Evolutionary conservation across 2,329 filamentous ascomycete genomes (phyloP).

Genomic region (Fusarium sarcochroum): DNA sequence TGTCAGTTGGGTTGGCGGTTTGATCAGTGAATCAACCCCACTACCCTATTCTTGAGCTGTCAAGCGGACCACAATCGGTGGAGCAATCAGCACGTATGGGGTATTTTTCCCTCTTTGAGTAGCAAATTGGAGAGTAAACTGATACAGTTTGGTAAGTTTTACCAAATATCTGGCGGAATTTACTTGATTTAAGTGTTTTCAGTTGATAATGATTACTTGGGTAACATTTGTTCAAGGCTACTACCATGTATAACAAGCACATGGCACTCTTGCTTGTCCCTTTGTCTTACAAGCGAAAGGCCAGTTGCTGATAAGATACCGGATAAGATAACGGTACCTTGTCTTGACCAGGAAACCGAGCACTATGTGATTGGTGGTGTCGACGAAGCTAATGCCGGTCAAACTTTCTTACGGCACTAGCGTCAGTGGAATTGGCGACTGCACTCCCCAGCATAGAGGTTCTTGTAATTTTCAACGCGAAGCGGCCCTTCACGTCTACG

Average conservation of each 20-base stretch:
- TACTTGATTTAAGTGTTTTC: background rate
- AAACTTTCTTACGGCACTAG: slow-evolving; percentile 57
- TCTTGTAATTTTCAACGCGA: slow-evolving; percentile 59
- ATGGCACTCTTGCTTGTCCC: background rate
- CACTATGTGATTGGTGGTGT: slow-evolving; percentile 4
- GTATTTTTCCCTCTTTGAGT: slow-evolving; percentile 1
- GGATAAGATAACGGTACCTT: slow-evolving; percentile 24
- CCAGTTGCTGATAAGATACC: slow-evolving; percentile 30
- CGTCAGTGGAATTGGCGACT: slow-evolving; percentile 59
- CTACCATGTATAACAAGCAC: too few relatives aligned
- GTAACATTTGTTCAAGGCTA: background rate
- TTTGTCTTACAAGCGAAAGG: slow-evolving; percentile 3
- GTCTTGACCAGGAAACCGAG: background rate
- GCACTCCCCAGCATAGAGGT: slow-evolving; percentile 56
- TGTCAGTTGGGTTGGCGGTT: background rate
- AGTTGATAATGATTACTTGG: background rate
- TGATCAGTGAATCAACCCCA: slow-evolving; percentile 25
- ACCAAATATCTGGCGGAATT: background rate
- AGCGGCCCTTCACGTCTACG: slow-evolving; percentile 44
- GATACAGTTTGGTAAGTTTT: background rate
- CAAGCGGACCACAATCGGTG: slow-evolving; percentile 18
- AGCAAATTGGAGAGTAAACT: background rate
- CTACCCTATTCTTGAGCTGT: slow-evolving; percentile 25
- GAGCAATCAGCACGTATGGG: slow-evolving; percentile 21
- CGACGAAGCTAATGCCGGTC: slow-evolving; percentile 48